These are phyloP conservation scores for Medicago lupulina DNA, from an alignment of 306 rosid species.

Conservation along the genomic window DNA sequence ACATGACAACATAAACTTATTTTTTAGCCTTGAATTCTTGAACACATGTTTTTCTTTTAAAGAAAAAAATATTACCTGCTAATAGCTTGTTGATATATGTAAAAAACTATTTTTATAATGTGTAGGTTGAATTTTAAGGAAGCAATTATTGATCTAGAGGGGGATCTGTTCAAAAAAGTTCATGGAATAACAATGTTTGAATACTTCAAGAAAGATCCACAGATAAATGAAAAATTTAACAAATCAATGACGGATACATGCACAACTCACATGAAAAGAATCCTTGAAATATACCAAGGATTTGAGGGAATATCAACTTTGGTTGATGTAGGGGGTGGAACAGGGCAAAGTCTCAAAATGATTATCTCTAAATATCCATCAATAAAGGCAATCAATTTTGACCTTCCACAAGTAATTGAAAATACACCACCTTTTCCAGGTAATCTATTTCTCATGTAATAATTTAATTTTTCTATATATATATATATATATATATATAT, in stretches of 20 bases:
- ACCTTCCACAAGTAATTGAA: conserved; percentile 48
- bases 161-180: conserved; percentile 43
- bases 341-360: conserved; percentile 40
- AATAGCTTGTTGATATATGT: not conserved
- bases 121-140: conserved; percentile 46
- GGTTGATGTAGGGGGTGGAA: conserved; percentile 52
- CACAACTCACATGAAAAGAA: conserved; percentile 19
- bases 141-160: conserved; percentile 40
- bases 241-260: conserved; percentile 30
- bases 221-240: conserved; percentile 35
- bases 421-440: conserved; percentile 32
- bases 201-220: conserved; percentile 20
- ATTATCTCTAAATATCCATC: conserved; percentile 47
- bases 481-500: too few species aligned
- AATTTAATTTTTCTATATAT: too few species aligned
- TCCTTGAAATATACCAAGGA: conserved; percentile 45
- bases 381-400: conserved; percentile 51
- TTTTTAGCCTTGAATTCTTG: too few species aligned
- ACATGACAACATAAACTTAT: too few species aligned
- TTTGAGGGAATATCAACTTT: conserved; percentile 43
- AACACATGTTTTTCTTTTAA: too few species aligned
- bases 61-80: too few species aligned
- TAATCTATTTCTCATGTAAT: not conserved
- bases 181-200: conserved; percentile 37
- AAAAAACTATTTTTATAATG: not conserved